A percentile compares a stretch with the other conserved stretches of the same genome.
These are phyloP conservation scores for Fusarium globosum DNA, from an alignment of 2,329 filamentous ascomycete genomes.

Conservation along the genomic window DNA sequence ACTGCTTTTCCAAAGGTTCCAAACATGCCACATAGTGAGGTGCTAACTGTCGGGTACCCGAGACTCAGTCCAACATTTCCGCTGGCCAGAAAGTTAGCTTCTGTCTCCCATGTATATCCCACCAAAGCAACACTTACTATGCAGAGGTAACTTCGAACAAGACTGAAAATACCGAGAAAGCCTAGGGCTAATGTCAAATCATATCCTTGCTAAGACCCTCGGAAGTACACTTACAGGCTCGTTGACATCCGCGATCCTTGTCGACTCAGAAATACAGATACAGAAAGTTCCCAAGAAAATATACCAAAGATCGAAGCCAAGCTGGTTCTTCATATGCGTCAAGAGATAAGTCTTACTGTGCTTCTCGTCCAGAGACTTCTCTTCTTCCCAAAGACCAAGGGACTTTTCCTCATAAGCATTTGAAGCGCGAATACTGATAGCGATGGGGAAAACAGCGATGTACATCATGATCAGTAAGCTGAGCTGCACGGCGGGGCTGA, in stretches of 20 bases:
- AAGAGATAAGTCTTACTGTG: constrained; percentile 44
- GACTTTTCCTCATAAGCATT: constrained; percentile 71
- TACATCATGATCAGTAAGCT: constrained; percentile 74
- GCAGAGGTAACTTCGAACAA: constrained; percentile 49
- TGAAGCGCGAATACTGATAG: constrained; percentile 68
- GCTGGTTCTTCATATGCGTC: constrained; percentile 51
- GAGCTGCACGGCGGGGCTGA: constrained; percentile 67
- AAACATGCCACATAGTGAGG: constrained; percentile 46
- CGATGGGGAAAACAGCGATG: constrained; percentile 69
- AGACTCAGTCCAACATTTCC: constrained; percentile 51
- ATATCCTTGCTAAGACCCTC: rapidly evolving
- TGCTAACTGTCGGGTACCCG: constrained; percentile 44
- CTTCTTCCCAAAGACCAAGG: constrained; percentile 65
- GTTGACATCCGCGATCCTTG: constrained; percentile 29
- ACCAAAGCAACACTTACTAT: constrained; percentile 36
- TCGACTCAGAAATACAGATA: constrained; percentile 46
- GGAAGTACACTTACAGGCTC: constrained; percentile 34
- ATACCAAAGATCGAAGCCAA: constrained; percentile 55
- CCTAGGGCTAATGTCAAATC: constrained; percentile 7
- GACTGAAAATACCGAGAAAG: constrained; percentile 45
- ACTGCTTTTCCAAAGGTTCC: constrained; percentile 48
- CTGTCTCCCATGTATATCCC: rapidly evolving
- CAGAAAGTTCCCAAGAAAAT: constrained; percentile 52
- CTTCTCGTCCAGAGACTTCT: constrained; percentile 37
- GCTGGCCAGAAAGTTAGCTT: constrained; percentile 12